These are phyloP conservation scores for Coleophoma eucalyptorum DNA, from an alignment of 2,329 filamentous ascomycete genomes.

Conservation along the genomic window DNA sequence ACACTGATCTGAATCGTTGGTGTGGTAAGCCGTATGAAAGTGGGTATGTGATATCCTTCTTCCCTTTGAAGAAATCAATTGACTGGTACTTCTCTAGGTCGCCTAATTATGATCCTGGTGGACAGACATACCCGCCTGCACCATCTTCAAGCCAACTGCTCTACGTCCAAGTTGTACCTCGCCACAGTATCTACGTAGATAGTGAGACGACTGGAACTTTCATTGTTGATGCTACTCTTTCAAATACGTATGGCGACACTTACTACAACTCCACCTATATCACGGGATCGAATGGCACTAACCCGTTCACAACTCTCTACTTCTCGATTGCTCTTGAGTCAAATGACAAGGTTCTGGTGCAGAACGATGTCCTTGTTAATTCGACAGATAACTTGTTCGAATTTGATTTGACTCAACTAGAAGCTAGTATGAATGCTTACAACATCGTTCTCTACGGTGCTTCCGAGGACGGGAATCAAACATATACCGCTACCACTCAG, in stretches of 20 bases:
- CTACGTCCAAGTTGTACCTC: constrained; percentile 39
- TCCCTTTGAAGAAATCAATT: not conserved
- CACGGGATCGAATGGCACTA: constrained; percentile 7
- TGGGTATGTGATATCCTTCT: constrained; percentile 25
- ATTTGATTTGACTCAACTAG: constrained; percentile 26
- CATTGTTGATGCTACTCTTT: constrained; percentile 37
- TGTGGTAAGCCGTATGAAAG: constrained; percentile 42
- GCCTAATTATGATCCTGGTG: constrained; percentile 42
- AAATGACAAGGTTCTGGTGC: constrained; percentile 19
- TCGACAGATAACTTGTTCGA: constrained; percentile 30
- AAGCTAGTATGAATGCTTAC: not conserved
- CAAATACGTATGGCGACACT: constrained; percentile 31
- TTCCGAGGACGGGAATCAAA: constrained; percentile 25
- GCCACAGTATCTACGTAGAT: constrained; percentile 42
- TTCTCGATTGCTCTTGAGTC: constrained; percentile 26
- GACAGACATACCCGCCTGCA: constrained; percentile 38
- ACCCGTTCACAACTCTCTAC: constrained; percentile 14
- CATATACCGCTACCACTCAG: constrained; percentile 30
- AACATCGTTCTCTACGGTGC: constrained; percentile 30
- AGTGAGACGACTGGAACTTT: constrained; percentile 33
- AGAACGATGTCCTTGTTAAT: constrained; percentile 29
- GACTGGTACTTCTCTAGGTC: constrained; percentile 22
- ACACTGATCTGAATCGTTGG: constrained; percentile 20
- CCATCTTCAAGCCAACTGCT: constrained; percentile 32
- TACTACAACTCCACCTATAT: constrained; percentile 21